Base-by-base conservation (phyloP, 164 flowering plant genomes). In the Vitis vinifera region DNA sequence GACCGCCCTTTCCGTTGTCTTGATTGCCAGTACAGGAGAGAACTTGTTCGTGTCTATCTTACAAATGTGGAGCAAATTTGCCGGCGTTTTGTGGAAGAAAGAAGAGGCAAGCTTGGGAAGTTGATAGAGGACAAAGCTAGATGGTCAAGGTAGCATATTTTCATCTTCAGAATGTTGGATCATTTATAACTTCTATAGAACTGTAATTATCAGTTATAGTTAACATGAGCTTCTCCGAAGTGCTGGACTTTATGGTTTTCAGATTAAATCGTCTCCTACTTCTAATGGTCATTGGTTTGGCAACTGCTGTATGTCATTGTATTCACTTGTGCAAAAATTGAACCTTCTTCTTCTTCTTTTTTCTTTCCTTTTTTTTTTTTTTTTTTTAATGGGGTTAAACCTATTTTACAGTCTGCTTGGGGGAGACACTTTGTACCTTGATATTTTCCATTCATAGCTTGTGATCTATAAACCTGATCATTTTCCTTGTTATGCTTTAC, bases 1-100 rank as follows among this genome's bases (percentile, higher is more conserved):
- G 85, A 91, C 67, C 93, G 92, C 3, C 98, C 97, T 29, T 94
- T 92, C 69, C 94, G 95, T 50, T 92, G 97, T 80, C 94, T 94
- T 77, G 97, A 91, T 76, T 88, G 91, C 78, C 89, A 89, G 69
- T 94, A 94, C 80, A 79, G 98, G 80, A 88, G 97, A 81, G 98
- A 92, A 84, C 94, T 94, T 75, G 91, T 94, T 73, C 81, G 97
- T 55, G 97, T 94, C 60, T 92, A 94, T 77, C 79, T 94, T 69
- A 78, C 97, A 72, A 92, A 92, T 80, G 98, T 92, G 37, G 98
- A 94, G 80, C 88, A 83, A 78, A 87, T 87, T 30, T 94, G 98
- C 68, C 87, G 93, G 15, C 89, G 91, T 51, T 91, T 88, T 83
- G 87, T 91, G 74, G 95, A 92, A 75, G 98, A 94, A 78, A 85